Evolutionary conservation across 2,329 filamentous ascomycete genomes (phyloP), one percentile per base, ranked within the genome.

Genomic region (Fusarium sp.): DNA sequence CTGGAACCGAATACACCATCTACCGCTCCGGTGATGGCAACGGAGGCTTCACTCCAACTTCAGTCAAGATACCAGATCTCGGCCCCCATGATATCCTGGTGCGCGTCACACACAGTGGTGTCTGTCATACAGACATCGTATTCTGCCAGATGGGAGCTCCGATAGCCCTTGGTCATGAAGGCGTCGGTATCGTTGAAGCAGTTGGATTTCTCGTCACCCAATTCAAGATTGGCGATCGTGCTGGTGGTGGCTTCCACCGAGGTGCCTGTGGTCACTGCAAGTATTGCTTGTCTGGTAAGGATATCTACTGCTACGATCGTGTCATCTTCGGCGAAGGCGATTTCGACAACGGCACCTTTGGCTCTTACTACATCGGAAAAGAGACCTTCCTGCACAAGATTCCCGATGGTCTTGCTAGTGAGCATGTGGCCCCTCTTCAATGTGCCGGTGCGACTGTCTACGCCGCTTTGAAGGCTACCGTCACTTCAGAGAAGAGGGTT

Each of bases 391-490:
- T 63, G 1, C 60, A 63, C n/a, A 63, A 29, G 12, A 62, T 63
- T 4, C 60, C 60, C 0, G 46, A 54, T 0, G 38, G 46, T 5
- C 57, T 63, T 18, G n/a, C 58, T 2, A 62, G 57, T 16, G 60
- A 63, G n/a, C 57, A 63, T 12, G 60, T 57, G 8, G 60, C 60
- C 2, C 60, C 60, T 15, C 60, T 63, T 15, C 60, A 63, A 12
- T 63, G 60, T 2, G 60, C 60, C 0, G 60, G 60, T 1, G 60
- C 60, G 10, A 63, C 60, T 3, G 60, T 63, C 3, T 63, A 63
- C 8, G 25, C 57, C 42, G 60, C 60, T 10, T 42, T 63, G 22
- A 54, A 63, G 9, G 60, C 60, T 10, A 63, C 60, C 9, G 46
- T 63, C 1, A 63, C 60, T 7, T 2, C 60, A 1, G 30, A 42